Evolutionary conservation across 2,329 filamentous ascomycete genomes (phyloP), one percentile per base, ranked within the genome.

Genomic region (Nakataea oryzae): DNA sequence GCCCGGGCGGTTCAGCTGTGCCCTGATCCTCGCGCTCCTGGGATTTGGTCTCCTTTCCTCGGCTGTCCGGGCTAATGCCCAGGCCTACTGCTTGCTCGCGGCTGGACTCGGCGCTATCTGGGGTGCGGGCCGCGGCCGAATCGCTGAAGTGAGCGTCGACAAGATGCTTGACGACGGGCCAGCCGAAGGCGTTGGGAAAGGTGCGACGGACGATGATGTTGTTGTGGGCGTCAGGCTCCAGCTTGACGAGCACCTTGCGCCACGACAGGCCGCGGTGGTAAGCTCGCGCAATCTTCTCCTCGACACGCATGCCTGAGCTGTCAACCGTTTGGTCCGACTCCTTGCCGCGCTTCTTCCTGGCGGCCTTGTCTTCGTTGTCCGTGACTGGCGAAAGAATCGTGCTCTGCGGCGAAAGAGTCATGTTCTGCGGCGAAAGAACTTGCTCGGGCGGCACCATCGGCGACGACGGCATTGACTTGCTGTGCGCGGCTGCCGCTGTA

Each of bases 181-280:
- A 99, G 2, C 95, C 95, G 69, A 96, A 96, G 0, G 95, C 95
- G 70, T 99, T 99, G 62, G 92, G 88, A 73, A 99, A 99, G 87
- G 92, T 96, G 62, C 95, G 88, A 21, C 95, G 88, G 28, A 99
- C 95, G 64, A 97, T 89, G 67, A 99, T 96, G 74, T 99, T 99
- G 75, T 99, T 99, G 77, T 99, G 95, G 0, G 95, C 95, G 74
- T 99, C 95, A 0, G 95, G 95, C 72, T 99, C 93, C 2, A 99
- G 81, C 61, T 95, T 89, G 17, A 99, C 95, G 4, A 99, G 84
- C 1, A 99, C 95, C 72, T 99, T 99, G 57, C 95, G 89, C 95
- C 95, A 99, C 1, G 91, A 90, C 26, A 99, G 76, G 65, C 91
- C 91, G 14, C 87, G 86, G 73, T 99, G 95, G 75, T 99, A 99